A percentile compares a stretch with the other conserved stretches of the same genome.
Evolutionary conservation across 2,329 filamentous ascomycete genomes (phyloP).

Genomic region (Alternaria burnsii): DNA sequence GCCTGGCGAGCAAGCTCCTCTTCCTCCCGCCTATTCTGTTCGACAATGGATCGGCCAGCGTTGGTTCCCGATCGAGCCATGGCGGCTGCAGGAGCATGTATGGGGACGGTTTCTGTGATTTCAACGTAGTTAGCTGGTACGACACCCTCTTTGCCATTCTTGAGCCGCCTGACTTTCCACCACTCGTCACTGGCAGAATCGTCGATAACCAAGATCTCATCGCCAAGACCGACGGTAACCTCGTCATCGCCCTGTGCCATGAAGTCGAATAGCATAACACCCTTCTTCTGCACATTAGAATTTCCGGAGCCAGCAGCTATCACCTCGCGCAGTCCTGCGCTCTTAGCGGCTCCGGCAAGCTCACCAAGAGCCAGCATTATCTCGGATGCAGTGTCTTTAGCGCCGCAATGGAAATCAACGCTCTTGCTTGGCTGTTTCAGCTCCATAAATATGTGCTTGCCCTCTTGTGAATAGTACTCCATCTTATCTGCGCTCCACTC

Average conservation of each 20-base stretch:
- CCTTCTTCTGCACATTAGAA: slow-evolving; percentile 73
- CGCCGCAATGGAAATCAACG: slow-evolving; percentile 94
- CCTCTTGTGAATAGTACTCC: slow-evolving; percentile 97
- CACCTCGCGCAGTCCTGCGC: slow-evolving; percentile 85
- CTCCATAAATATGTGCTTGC: slow-evolving; percentile 97
- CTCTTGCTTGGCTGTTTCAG: slow-evolving; percentile 91
- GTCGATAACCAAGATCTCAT: slow-evolving; percentile 90
- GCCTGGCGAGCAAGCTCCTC: slow-evolving; percentile 83
- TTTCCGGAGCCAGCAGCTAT: slow-evolving; percentile 78
- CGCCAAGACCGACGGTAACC: slow-evolving; percentile 86
- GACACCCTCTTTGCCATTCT: slow-evolving; percentile 93
- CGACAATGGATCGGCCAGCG: slow-evolving; percentile 72
- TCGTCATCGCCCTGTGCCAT: slow-evolving; percentile 96
- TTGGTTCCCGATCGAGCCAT: slow-evolving; percentile 64
- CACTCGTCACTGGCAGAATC: slow-evolving; percentile 94
- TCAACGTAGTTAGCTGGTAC: slow-evolving; percentile 97
- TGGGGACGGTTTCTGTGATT: slow-evolving; percentile 72
- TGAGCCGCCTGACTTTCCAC: slow-evolving; percentile 93
- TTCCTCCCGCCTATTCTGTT: slow-evolving; percentile 82
- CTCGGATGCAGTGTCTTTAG: slow-evolving; percentile 94
- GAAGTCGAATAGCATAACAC: slow-evolving; percentile 91
- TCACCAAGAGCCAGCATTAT: slow-evolving; percentile 90
- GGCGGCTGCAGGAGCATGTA: slow-evolving; percentile 59
- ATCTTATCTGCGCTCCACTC: slow-evolving; percentile 96
- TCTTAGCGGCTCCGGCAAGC: slow-evolving; percentile 82